Evolutionary conservation across 352 stramenopile species (phyloP).

Genomic region (Phytophthora megakarya): DNA sequence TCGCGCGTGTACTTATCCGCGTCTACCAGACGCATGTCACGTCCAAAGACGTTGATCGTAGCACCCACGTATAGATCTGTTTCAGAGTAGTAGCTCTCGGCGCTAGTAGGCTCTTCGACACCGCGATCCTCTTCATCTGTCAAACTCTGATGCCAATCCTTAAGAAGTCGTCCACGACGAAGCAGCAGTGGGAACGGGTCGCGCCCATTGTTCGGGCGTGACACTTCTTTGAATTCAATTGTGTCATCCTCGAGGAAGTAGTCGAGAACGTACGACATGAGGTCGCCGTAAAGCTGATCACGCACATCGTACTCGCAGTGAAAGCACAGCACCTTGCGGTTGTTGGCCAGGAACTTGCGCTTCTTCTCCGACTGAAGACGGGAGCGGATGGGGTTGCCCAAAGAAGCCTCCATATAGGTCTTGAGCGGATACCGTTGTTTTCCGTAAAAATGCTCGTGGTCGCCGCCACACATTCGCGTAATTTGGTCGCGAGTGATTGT

Average conservation of each 20-base stretch:
- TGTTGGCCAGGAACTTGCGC: constrained; percentile 87
- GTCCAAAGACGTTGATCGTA: constrained; percentile 71
- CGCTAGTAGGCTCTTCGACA: constrained; percentile 69
- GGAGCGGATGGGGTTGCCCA: constrained; percentile 75
- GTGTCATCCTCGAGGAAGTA: constrained; percentile 91
- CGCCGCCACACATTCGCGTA: constrained; percentile 68
- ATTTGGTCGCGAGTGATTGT: constrained; percentile 80
- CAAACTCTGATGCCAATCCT: constrained; percentile 69
- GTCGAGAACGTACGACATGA: constrained; percentile 80
- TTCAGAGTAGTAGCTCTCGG: constrained; percentile 76
- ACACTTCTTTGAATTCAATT: constrained; percentile 88
- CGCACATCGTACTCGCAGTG: constrained; percentile 86
- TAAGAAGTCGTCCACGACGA: constrained; percentile 62
- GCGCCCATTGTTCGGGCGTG: constrained; percentile 78
- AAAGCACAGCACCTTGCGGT: constrained; percentile 87
- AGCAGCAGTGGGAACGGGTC: constrained; percentile 83
- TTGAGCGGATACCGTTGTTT: constrained; percentile 82
- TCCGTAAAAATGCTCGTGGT: constrained; percentile 76
- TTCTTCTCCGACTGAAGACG: constrained; percentile 77
- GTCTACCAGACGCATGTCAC: constrained; percentile 74
- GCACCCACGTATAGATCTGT: constrained; percentile 68
- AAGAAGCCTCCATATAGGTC: constrained; percentile 83
- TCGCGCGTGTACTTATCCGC: constrained; percentile 76
- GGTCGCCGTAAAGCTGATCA: constrained; percentile 78
- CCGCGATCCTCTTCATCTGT: constrained; percentile 75